Evolutionary conservation across 352 stramenopile species (phyloP).

Genomic region (Phytophthora colocasiae): DNA sequence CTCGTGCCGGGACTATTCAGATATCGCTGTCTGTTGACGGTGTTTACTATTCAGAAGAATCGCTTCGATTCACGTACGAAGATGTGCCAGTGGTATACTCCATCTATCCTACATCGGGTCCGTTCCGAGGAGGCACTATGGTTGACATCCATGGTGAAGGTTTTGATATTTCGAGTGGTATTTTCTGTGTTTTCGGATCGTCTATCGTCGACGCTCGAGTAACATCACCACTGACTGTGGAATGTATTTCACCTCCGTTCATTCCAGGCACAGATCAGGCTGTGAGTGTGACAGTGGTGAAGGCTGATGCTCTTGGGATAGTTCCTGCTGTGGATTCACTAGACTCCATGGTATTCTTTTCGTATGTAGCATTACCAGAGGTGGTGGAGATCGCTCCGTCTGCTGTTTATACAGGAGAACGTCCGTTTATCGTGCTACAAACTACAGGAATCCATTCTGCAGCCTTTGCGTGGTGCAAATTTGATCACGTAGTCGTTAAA

Average conservation of each 20-base stretch:
- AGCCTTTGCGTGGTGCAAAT: conserved; percentile 43
- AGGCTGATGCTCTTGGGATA: conserved; percentile 11
- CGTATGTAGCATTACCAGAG: conserved; percentile 40
- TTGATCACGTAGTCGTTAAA: conserved; percentile 38
- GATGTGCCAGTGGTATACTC: conserved; percentile 48
- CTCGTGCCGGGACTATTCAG: conserved; percentile 1
- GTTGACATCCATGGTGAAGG: conserved; percentile 45
- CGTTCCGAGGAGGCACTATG: conserved; percentile 47
- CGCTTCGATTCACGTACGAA: conserved; percentile 46
- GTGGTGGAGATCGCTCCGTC: conserved; percentile 35
- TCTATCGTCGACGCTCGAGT: conserved; percentile 36
- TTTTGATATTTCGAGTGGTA: conserved; percentile 16
- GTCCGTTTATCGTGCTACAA: conserved; percentile 33
- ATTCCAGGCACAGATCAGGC: conserved; percentile 14
- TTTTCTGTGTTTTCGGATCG: conserved; percentile 53
- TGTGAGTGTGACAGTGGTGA: conserved; percentile 40
- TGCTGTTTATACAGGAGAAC: conserved; percentile 17
- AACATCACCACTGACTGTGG: conserved; percentile 8
- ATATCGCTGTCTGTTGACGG: conserved; percentile 43
- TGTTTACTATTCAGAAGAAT: conserved; percentile 32
- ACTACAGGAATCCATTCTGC: conserved; percentile 17
- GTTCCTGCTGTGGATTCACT: background rate
- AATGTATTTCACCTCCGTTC: conserved; percentile 41
- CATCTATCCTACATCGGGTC: conserved; percentile 51
- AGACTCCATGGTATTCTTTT: conserved; percentile 38